These are phyloP conservation scores for Globisporangium cylindrosporum DNA, from an alignment of 352 stramenopile genomes.

Conservation along the genomic window DNA sequence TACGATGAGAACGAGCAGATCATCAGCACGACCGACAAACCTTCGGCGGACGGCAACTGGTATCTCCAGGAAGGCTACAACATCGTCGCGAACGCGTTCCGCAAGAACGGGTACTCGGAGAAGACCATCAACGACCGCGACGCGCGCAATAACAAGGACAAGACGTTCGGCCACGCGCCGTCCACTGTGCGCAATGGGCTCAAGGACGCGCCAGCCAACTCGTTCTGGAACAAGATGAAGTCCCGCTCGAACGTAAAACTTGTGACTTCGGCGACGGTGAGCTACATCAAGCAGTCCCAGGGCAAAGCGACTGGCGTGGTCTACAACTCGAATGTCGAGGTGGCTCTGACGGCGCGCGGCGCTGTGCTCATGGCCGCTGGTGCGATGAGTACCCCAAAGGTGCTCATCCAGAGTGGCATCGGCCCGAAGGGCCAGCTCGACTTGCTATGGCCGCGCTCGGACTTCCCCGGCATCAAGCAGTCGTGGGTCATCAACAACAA, in stretches of 20 bases:
- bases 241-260: not conserved
- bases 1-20: constrained; percentile 30
- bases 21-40: constrained; percentile 17
- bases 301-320: not conserved
- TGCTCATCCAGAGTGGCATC: not conserved
- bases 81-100: not conserved
- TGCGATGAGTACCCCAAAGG: not conserved
- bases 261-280: not conserved
- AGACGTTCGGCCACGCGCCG: not conserved
- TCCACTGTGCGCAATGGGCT: not conserved
- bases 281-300: not conserved
- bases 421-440: not conserved
- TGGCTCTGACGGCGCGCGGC: not conserved
- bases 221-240: not conserved
- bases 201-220: not conserved
- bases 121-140: not conserved
- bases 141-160: constrained; percentile 7
- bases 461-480: not conserved
- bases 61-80: not conserved
- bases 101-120: not conserved
- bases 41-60: not conserved
- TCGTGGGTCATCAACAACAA: not conserved
- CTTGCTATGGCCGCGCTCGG: not conserved
- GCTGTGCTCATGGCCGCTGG: not conserved
- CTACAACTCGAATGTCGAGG: not conserved